phyloP scores from a whole-genome alignment of 768 basidiomycete genomes.

The Tylopilus subfusipes region DNA sequence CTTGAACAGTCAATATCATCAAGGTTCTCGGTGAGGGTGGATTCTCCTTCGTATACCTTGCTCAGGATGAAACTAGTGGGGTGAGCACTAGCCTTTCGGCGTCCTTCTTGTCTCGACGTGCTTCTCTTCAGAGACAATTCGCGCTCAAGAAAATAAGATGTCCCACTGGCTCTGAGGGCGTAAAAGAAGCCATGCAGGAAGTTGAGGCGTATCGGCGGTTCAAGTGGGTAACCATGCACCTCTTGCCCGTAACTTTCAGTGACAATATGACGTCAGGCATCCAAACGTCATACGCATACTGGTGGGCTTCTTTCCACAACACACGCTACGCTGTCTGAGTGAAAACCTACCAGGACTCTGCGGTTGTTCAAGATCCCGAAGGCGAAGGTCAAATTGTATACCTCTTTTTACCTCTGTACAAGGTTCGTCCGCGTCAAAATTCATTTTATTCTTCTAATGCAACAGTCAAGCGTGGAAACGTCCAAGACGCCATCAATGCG shows the following conservation, averaged over 20 bases:
- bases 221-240: conserved; percentile 52
- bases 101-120: background rate
- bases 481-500: conserved; percentile 91
- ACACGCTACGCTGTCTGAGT: background rate
- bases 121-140: conserved; percentile 65
- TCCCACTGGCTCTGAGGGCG: conserved; percentile 82
- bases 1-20: conserved; percentile 74
- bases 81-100: conserved; percentile 40
- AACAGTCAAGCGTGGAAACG: conserved; percentile 71
- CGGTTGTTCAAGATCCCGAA: conserved; percentile 89
- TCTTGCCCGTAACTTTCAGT: background rate
- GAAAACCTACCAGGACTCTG: conserved; percentile 64
- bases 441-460: background rate
- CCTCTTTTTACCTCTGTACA: conserved; percentile 91
- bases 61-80: conserved; percentile 81
- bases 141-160: conserved; percentile 97
- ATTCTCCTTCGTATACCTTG: conserved; percentile 88
- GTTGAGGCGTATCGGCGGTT: conserved; percentile 94
- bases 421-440: conserved; percentile 43
- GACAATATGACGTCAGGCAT: conserved; percentile 50
- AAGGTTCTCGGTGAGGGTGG: conserved; percentile 96
- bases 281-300: conserved; percentile 95
- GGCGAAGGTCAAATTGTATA: conserved; percentile 95
- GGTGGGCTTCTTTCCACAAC: conserved; percentile 37
- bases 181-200: conserved; percentile 86